phyloP scores from a whole-genome alignment of 2,329 filamentous ascomycete genomes.

The Penicillium sp. region DNA sequence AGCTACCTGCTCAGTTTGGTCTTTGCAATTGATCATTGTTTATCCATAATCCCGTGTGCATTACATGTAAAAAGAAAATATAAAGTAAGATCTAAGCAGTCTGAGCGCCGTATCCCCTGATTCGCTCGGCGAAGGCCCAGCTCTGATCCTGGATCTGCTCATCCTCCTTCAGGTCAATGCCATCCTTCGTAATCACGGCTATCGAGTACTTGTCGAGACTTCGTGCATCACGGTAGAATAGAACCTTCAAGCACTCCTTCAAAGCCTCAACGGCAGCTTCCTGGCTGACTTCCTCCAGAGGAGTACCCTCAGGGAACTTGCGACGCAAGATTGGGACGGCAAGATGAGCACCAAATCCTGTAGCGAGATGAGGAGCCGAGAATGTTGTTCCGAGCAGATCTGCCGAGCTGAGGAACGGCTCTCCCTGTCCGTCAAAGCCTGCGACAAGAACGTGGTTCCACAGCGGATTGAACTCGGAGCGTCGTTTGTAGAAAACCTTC shows the following conservation, averaged over 20 bases:
- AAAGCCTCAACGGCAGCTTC: conserved; percentile 79
- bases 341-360: conserved; percentile 88
- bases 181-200: conserved; percentile 82
- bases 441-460: conserved; percentile 96
- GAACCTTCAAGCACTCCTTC: conserved; percentile 95
- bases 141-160: conserved; percentile 93
- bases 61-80: conserved; percentile 11
- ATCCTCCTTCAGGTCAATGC: conserved; percentile 78
- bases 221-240: conserved; percentile 95
- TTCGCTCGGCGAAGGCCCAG: conserved; percentile 96
- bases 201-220: conserved; percentile 90
- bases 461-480: conserved; percentile 91
- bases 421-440: conserved; percentile 73
- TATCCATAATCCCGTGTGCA: conserved; percentile 8
- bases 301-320: conserved; percentile 75
- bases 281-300: conserved; percentile 67
- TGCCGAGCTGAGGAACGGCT: conserved; percentile 86
- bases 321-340: conserved; percentile 88
- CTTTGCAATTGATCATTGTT: conserved; percentile 1
- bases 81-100: conserved; percentile 41
- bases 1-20: not conserved
- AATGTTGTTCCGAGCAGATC: conserved; percentile 94
- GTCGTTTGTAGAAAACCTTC: conserved; percentile 93
- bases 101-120: conserved; percentile 93
- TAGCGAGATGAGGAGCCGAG: conserved; percentile 81